phyloP scores from a whole-genome alignment of 306 rosid species.

The Senna siamea region DNA sequence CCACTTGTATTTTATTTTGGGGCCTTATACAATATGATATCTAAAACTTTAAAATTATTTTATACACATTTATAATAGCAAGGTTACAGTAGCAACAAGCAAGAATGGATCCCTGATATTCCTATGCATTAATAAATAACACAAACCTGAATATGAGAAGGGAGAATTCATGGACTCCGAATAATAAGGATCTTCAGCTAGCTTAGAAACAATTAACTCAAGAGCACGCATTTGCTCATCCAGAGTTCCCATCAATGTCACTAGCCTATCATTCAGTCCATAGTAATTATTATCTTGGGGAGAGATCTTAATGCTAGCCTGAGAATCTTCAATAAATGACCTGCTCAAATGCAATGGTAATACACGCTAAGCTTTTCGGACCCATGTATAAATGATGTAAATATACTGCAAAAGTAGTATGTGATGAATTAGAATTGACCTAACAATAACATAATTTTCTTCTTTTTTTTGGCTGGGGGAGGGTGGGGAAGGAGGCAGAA shows the following conservation, averaged over 20 bases:
- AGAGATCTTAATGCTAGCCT: slow-evolving; percentile 96
- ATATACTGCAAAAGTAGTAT: slow-evolving; percentile 30
- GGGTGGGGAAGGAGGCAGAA: background rate
- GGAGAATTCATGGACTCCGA: slow-evolving; percentile 90
- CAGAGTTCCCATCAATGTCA: slow-evolving; percentile 82
- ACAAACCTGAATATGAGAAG: slow-evolving; percentile 87
- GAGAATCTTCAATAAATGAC: slow-evolving; percentile 96
- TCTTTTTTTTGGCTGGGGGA: background rate
- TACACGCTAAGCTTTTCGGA: slow-evolving; percentile 35
- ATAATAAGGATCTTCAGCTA: slow-evolving; percentile 92
- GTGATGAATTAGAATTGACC: slow-evolving; percentile 23
- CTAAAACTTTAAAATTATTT: background rate
- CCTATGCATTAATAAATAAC: slow-evolving; percentile 25
- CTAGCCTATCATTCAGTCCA: slow-evolving; percentile 92
- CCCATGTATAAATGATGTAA: slow-evolving; percentile 14
- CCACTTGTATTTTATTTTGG: background rate
- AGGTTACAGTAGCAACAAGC: slow-evolving; percentile 6
- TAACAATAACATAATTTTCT: slow-evolving; percentile 14
- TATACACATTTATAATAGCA: background rate
- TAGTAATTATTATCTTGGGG: slow-evolving; percentile 93
- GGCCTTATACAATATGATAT: background rate
- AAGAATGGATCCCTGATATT: slow-evolving; percentile 25
- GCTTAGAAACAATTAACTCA: slow-evolving; percentile 85
- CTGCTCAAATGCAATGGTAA: slow-evolving; percentile 50
- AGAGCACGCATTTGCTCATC: slow-evolving; percentile 94